These are phyloP conservation scores for Nissolia schottii DNA, from an alignment of 306 rosid genomes.

Conservation along the genomic window DNA sequence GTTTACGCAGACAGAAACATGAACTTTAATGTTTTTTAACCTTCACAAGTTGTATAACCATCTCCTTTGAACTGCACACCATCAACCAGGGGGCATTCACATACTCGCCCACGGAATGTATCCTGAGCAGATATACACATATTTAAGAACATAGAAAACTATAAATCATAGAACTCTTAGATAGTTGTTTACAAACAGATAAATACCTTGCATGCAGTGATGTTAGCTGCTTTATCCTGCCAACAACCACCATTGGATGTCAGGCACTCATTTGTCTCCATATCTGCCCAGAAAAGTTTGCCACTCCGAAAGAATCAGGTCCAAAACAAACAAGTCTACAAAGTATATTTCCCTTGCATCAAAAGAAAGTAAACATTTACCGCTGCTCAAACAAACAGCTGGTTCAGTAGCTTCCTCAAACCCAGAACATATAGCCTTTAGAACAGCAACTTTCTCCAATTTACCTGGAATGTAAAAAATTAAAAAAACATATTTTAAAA, in stretches of 20 bases:
- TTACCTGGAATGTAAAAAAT: too few species aligned
- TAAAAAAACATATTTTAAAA: not conserved
- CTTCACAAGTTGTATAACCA: slow-evolving; percentile 87
- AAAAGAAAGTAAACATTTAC: slow-evolving; percentile 39
- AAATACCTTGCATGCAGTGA: slow-evolving; percentile 95
- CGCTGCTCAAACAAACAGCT: slow-evolving; percentile 91
- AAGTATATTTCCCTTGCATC: not conserved
- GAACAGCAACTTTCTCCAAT: slow-evolving; percentile 89
- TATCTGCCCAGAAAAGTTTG: slow-evolving; percentile 49
- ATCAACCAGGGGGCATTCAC: slow-evolving; percentile 91
- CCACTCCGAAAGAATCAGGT: slow-evolving; percentile 4
- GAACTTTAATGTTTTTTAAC: slow-evolving; percentile 31
- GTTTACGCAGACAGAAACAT: not conserved
- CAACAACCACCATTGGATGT: slow-evolving; percentile 94
- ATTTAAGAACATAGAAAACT: not conserved
- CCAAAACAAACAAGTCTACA: slow-evolving; percentile 6
- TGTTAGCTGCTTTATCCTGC: slow-evolving; percentile 72
- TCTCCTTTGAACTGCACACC: slow-evolving; percentile 99
- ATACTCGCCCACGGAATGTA: slow-evolving; percentile 97
- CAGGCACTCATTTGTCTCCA: slow-evolving; percentile 97
- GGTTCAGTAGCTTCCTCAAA: slow-evolving; percentile 99
- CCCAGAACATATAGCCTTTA: slow-evolving; percentile 96
- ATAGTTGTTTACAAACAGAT: slow-evolving; percentile 1
- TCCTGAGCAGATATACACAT: slow-evolving; percentile 49
- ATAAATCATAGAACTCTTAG: not conserved